Conservation (phyloP, 306 rosid genomes). For the Gastrolobium bilobum region DNA sequence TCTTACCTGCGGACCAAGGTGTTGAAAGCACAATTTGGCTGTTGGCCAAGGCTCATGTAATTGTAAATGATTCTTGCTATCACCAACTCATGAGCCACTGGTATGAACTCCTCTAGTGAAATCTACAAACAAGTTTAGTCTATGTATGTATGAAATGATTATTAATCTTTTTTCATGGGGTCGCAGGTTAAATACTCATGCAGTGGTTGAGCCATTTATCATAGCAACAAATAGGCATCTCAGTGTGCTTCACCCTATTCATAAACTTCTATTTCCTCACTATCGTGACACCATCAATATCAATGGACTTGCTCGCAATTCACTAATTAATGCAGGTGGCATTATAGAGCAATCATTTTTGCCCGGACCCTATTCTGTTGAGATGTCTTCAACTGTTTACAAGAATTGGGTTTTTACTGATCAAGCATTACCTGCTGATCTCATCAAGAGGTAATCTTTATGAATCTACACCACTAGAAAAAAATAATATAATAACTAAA, state of each 20-base stretch:
- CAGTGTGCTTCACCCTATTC: constrained; percentile 55
- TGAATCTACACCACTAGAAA: neutral
- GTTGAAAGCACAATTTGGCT: constrained; percentile 36
- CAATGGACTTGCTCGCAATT: constrained; percentile 55
- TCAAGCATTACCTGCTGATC: constrained; percentile 62
- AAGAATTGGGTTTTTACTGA: constrained; percentile 55
- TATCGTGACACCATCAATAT: constrained; percentile 58
- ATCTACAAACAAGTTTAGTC: neutral
- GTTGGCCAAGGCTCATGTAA: constrained; percentile 33
- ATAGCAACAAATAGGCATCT: constrained; percentile 56
- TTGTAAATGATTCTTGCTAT: constrained; percentile 21
- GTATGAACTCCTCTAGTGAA: neutral
- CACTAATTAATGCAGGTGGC: constrained; percentile 52
- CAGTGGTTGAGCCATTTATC: constrained; percentile 70
- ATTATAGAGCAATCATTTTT: constrained; percentile 53
- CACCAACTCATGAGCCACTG: constrained; percentile 36
- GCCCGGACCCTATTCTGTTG: constrained; percentile 43
- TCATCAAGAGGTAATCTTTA: constrained; percentile 51
- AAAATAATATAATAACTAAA: neutral
- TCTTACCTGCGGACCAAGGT: constrained; percentile 30
- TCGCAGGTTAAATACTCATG: constrained; percentile 79
- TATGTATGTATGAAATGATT: neutral
- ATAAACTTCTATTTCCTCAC: constrained; percentile 55
- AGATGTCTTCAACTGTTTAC: constrained; percentile 56
- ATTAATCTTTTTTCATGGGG: neutral